phyloP scores from a whole-genome alignment of 371 early-diverging fungal genomes.

The Scutellospora calospora region DNA sequence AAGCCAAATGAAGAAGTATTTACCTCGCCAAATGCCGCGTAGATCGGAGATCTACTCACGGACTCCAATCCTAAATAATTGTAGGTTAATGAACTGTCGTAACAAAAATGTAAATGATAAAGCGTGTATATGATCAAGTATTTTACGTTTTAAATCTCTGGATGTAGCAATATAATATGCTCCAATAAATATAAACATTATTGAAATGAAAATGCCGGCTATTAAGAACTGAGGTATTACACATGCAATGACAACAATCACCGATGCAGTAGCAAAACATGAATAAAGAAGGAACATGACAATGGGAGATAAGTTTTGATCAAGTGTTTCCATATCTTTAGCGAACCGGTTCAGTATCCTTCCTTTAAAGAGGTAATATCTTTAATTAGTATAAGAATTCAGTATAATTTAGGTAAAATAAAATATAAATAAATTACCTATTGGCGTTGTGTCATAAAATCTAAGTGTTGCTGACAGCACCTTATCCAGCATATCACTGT shows the following conservation, averaged over 20 bases:
- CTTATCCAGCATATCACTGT: constrained; percentile 59
- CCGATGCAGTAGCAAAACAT: constrained; percentile 60
- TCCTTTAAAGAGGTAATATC: constrained; percentile 51
- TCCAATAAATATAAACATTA: constrained; percentile 61
- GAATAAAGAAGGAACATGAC: constrained; percentile 64
- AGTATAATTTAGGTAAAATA: not conserved
- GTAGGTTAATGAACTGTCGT: not conserved
- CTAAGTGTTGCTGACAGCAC: constrained; percentile 73
- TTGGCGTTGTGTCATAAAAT: constrained; percentile 91
- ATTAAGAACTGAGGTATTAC: constrained; percentile 70
- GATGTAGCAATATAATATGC: constrained; percentile 72
- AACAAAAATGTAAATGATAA: not conserved
- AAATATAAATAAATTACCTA: constrained; percentile 48
- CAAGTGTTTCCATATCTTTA: constrained; percentile 81
- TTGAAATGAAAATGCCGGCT: constrained; percentile 49
- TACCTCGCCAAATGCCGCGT: constrained; percentile 77
- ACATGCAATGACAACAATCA: constrained; percentile 66
- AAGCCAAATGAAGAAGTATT: not conserved
- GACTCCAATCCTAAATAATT: constrained; percentile 64
- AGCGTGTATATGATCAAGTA: not conserved
- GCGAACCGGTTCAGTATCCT: constrained; percentile 82
- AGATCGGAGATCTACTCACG: constrained; percentile 78
- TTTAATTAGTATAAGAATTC: not conserved
- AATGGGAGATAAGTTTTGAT: constrained; percentile 64
- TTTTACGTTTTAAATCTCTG: constrained; percentile 76